Evolutionary conservation across 345 rosid genomes (phyloP), one percentile per base, ranked within the genome.

Genomic region (Eutrema heterophyllum): DNA sequence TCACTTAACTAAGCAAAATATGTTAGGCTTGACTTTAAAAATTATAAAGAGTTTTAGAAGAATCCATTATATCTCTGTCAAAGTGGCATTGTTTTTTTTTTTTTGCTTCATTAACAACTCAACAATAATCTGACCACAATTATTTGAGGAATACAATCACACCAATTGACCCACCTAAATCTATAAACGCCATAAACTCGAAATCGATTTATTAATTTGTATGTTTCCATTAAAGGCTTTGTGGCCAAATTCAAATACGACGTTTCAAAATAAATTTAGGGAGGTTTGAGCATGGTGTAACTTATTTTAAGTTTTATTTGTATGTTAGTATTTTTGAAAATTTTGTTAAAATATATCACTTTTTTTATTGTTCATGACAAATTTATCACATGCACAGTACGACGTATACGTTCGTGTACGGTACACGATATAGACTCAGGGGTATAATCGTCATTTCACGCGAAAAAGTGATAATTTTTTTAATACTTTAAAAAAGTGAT

Each of bases 1-100:
- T 77, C 64, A 65, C 76, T 77, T 77, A 50, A 39, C 57, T 70
- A 65, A 77, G 80, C 48, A 77, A 71, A 65, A 51, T 39, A 65
- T 32, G 72, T 77, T 77, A 65, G 80, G 80, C 76, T 77, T 77
- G 72, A 77, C 68, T 71, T 64, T 70, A 16, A 0, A 2, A 6
- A 54, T 3, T 54, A 9, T 45, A 46, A 68, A 68, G 64, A 60
- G 32, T 24, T 59, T 43, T 59, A 67, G 44, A 70, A 75, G 56
- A 61, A 75, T 15, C 51, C 51, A 61, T 62, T 62, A 51, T 12
- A 61, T 61, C 62, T 51, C 33, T 75, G 26, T 61, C 69, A 41
- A 75, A 59, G 57, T 39, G 36, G 14, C 67, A 66, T 35, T 29
- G 13, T 26, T 55, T 35, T 21, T 52, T 51, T 16, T 60, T n/a